These are phyloP conservation scores for Pythium volutum DNA, from an alignment of 352 stramenopile genomes.

Conservation along the genomic window DNA sequence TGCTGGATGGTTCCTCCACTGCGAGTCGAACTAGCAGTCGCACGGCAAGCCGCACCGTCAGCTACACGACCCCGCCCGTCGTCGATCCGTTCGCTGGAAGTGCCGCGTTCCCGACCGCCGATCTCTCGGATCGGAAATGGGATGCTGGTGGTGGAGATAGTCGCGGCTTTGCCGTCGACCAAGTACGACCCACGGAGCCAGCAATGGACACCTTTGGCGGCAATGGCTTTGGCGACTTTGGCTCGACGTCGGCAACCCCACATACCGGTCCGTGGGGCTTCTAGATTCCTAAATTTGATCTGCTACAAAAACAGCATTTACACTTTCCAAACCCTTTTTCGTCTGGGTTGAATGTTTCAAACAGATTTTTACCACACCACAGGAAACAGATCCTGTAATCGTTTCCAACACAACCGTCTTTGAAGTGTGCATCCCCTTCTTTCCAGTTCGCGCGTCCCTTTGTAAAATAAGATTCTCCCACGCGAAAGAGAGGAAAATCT, in stretches of 20 bases:
- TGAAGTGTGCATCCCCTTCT: conserved; percentile 16
- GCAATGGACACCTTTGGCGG: background rate
- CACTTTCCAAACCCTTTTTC: background rate
- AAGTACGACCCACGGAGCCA: conserved; percentile 16
- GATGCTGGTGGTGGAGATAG: background rate
- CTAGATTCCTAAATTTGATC: background rate
- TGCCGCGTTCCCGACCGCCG: background rate
- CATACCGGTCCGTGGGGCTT: conserved; percentile 21
- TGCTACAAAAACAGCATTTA: background rate
- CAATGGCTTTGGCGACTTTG: conserved; percentile 7
- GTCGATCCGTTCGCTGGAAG: conserved; percentile 21
- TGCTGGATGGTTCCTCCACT: background rate
- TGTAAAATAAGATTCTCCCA: background rate
- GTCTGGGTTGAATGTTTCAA: conserved; percentile 5
- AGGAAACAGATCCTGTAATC: background rate
- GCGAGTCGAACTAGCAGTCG: conserved; percentile 13
- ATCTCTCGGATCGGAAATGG: background rate
- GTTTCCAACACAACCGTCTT: background rate
- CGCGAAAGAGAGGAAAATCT: background rate
- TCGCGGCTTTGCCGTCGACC: conserved; percentile 13
- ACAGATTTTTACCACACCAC: background rate
- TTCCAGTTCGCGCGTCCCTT: background rate
- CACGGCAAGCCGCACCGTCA: conserved; percentile 8
- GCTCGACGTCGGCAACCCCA: background rate
- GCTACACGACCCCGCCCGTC: background rate